Percentiles rank a stretch among this genome's conserved stretches.
Conservation (phyloP, 2,329 filamentous ascomycete genomes). For the Botrytis medusae region DNA sequence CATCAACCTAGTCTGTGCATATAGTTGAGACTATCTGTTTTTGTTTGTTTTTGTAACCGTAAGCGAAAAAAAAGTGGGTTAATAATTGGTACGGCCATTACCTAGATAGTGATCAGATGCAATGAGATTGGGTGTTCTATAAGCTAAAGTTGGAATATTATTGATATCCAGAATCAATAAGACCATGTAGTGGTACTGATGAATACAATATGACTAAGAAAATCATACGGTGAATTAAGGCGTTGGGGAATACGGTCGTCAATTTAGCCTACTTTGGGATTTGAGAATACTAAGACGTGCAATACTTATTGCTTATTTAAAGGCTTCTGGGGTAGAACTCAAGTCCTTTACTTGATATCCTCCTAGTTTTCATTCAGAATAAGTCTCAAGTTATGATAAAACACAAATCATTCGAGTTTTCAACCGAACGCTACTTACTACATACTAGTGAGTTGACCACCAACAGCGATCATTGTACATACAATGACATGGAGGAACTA, state of each 20-base stretch:
- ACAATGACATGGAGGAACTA: background rate
- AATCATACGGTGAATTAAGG: background rate
- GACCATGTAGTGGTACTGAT: background rate
- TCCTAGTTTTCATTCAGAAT: background rate
- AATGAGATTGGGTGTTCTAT: background rate
- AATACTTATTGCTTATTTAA: background rate
- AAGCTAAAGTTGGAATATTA: background rate
- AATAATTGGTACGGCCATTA: background rate
- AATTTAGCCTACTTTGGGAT: background rate
- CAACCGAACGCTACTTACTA: background rate
- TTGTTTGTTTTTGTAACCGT: no score
- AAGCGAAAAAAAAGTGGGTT: background rate
- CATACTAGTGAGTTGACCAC: background rate
- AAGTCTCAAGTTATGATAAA: background rate
- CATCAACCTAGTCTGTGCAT: no score
- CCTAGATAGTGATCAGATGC: background rate
- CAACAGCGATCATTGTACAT: background rate
- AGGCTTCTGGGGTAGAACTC: rapidly evolving
- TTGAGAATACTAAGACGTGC: background rate
- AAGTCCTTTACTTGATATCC: background rate
- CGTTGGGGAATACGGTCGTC: no score
- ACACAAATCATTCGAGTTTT: no score
- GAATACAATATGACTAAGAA: background rate
- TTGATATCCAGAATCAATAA: background rate
- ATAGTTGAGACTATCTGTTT: no score